Percentiles rank a stretch among this genome's conserved stretches.
These are phyloP conservation scores for Ophiognomonia clavigignenti-juglandacearum DNA, from an alignment of 2,329 filamentous ascomycete genomes.

Conservation along the genomic window DNA sequence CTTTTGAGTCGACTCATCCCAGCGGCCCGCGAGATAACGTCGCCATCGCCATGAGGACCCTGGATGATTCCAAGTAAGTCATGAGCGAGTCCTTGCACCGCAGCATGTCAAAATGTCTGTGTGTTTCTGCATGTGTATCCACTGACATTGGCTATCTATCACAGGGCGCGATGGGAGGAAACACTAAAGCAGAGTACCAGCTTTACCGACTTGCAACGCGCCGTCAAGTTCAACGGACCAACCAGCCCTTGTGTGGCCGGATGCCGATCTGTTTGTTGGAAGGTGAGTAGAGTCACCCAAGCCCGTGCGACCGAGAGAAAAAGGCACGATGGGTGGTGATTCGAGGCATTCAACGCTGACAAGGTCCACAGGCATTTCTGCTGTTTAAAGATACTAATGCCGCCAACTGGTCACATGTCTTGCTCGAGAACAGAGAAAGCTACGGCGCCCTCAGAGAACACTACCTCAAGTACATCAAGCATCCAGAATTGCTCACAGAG, in stretches of 20 bases:
- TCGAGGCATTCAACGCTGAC: too few relatives aligned
- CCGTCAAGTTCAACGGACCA: constrained; percentile 56
- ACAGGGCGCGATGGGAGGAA: constrained; percentile 63
- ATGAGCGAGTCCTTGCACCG: too few relatives aligned
- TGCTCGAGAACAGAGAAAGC: constrained; percentile 65
- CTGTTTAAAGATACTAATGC: constrained; percentile 65
- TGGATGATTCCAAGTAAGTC: constrained; percentile 48
- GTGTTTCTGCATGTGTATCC: too few relatives aligned
- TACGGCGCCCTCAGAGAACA: constrained; percentile 70
- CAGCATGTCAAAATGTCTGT: too few relatives aligned
- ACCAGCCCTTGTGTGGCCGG: constrained; percentile 64
- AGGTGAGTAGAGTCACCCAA: constrained; percentile 34
- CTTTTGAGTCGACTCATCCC: neutral
- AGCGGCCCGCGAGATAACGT: neutral
- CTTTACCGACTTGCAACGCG: constrained; percentile 57
- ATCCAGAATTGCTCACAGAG: constrained; percentile 71
- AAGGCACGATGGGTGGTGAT: too few relatives aligned
- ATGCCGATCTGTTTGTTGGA: constrained; percentile 87
- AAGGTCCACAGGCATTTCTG: constrained; percentile 70
- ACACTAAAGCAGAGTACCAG: constrained; percentile 54
- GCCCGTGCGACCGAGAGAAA: neutral
- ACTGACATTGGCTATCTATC: neutral
- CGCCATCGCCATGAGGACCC: constrained; percentile 40
- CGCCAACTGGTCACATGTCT: constrained; percentile 61
- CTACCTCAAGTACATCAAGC: constrained; percentile 75